These are phyloP conservation scores for Brassica napus DNA, from an alignment of 345 rosid species.

Conservation along the genomic window Da-Ae NC_063448.1:15308501-15309000, in stretches of 20 bases:
- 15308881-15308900: too few relatives aligned
- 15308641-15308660: too few relatives aligned
- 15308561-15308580: conserved; percentile 6
- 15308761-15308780: neutral
- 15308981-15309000: too few relatives aligned
- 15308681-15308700: neutral
- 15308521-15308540: neutral
- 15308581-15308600: neutral
- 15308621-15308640: too few relatives aligned
- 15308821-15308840: too few relatives aligned
- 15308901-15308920: too few relatives aligned
- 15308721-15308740: conserved; percentile 5
- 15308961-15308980: too few relatives aligned
- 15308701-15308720: conserved; percentile 4
- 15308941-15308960: too few relatives aligned
- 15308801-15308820: conserved; percentile 1
- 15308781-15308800: conserved; percentile 7
- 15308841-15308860: too few relatives aligned
- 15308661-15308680: neutral
- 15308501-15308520: neutral
- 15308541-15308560: conserved; percentile 5
- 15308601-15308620: too few relatives aligned
- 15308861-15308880: too few relatives aligned
- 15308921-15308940: too few relatives aligned
- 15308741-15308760: neutral